Evolutionary conservation across 2,329 filamentous ascomycete genomes (phyloP).

Genomic region (Thelonectria discophora): DNA sequence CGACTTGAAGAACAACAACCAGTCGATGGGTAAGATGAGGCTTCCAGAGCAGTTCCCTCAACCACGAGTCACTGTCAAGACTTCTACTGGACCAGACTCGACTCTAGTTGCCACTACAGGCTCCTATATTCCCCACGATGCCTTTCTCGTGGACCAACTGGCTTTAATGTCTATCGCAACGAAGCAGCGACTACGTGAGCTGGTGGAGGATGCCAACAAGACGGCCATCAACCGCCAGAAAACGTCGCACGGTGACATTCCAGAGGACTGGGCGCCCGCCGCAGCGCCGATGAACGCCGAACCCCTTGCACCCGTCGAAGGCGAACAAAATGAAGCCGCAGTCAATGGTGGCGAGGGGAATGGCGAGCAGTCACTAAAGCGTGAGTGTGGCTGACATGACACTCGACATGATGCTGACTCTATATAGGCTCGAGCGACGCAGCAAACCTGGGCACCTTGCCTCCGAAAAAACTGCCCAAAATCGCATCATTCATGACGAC

Average conservation of each 20-base stretch:
- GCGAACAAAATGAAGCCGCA: slow-evolving; percentile 39
- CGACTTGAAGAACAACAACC: slow-evolving; percentile 60
- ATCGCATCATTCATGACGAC: slow-evolving; percentile 61
- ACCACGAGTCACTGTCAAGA: slow-evolving; percentile 63
- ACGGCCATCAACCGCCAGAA: slow-evolving; percentile 77
- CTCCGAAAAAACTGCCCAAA: slow-evolving; percentile 58
- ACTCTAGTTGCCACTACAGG: slow-evolving; percentile 70
- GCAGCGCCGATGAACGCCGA: slow-evolving; percentile 63
- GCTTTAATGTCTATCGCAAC: slow-evolving; percentile 84
- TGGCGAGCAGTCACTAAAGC: slow-evolving; percentile 65
- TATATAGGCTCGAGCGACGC: slow-evolving; percentile 53
- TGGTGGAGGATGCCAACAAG: slow-evolving; percentile 80
- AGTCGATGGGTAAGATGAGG: slow-evolving; percentile 58
- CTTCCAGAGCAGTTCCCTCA: slow-evolving; percentile 58
- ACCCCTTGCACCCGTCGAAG: slow-evolving; percentile 45
- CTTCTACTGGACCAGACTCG: slow-evolving; percentile 68
- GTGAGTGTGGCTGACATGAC: slow-evolving; percentile 53
- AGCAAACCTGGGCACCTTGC: slow-evolving; percentile 47
- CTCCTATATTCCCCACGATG: slow-evolving; percentile 77
- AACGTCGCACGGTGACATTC: slow-evolving; percentile 81
- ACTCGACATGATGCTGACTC: slow-evolving; percentile 28
- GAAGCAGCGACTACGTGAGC: slow-evolving; percentile 77
- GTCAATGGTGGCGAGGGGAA: slow-evolving; percentile 62
- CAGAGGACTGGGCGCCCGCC: slow-evolving; percentile 77
- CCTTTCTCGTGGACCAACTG: slow-evolving; percentile 81